Percentiles rank a stretch among this genome's conserved stretches.
phyloP scores from a whole-genome alignment of 2,329 filamentous ascomycete species.

The Falciphora oryzae region DNA sequence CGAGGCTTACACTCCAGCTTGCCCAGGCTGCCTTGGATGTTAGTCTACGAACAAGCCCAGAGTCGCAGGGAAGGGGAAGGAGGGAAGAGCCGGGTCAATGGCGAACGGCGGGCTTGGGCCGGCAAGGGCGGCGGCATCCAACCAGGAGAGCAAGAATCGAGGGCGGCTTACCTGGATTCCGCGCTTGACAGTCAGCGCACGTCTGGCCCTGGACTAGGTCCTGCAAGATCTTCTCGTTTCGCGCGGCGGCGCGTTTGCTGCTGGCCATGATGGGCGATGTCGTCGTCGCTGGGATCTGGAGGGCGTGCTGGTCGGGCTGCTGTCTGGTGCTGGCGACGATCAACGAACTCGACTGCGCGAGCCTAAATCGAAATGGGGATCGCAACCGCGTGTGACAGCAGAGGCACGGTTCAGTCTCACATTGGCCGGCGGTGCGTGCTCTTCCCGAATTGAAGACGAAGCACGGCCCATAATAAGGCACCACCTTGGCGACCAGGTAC shows the following conservation, averaged over 20 bases:
- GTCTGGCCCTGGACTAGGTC: conserved; percentile 78
- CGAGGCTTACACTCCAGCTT: conserved; percentile 78
- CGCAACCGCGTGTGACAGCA: not conserved
- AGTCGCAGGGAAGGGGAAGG: not conserved
- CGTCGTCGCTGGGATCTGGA: conserved; percentile 26
- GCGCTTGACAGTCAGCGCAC: conserved; percentile 87
- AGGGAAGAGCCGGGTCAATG: not conserved
- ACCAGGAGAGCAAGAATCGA: conserved; percentile 2
- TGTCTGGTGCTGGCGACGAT: not conserved
- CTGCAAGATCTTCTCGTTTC: conserved; percentile 88
- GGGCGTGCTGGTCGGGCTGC: not conserved
- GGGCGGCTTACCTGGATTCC: conserved; percentile 72
- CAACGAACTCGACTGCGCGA: not conserved
- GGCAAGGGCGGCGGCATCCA: not conserved
- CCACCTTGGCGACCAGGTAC: not conserved
- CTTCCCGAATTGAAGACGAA: not conserved
- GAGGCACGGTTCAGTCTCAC: not conserved
- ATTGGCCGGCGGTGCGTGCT: not conserved
- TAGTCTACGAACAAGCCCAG: conserved; percentile 23
- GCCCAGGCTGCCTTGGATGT: conserved; percentile 65
- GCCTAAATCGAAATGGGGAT: not conserved
- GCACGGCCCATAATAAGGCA: not conserved
- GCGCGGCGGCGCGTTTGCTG: conserved; percentile 95
- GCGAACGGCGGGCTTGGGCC: no score
- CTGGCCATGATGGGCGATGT: conserved; percentile 49